phyloP scores from a whole-genome alignment of 176 grass and related monocot species.

The Saccharum spontaneum region DNA sequence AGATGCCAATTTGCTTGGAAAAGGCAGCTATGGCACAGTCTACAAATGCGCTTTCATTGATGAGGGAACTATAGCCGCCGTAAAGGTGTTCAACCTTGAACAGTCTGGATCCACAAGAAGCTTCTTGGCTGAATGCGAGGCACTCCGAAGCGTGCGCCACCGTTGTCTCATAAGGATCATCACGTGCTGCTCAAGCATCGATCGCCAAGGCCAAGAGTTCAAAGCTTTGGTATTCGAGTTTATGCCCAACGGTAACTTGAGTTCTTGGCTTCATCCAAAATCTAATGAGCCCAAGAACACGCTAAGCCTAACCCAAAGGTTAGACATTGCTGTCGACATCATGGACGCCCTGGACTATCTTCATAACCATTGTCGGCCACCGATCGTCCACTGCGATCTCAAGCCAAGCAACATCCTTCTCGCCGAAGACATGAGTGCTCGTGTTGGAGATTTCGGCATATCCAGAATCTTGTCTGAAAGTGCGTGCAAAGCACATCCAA shows the following conservation, averaged over 20 bases:
- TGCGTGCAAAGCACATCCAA: neutral
- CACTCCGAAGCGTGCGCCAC: conserved; percentile 19
- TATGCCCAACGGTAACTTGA: conserved; percentile 22
- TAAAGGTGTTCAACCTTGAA: conserved; percentile 28
- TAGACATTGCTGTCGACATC: neutral
- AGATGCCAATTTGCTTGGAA: conserved; percentile 3
- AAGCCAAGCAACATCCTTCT: conserved; percentile 58
- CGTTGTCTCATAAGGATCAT: conserved; percentile 24
- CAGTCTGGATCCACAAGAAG: conserved; percentile 8
- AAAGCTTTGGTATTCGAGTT: conserved; percentile 19
- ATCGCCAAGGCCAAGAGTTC: conserved; percentile 23
- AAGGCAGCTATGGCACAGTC: conserved; percentile 3
- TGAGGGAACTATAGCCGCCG: neutral
- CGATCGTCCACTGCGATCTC: conserved; percentile 52
- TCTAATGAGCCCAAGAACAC: neutral
- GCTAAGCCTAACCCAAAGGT: neutral
- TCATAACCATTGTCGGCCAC: neutral
- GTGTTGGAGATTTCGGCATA: conserved; percentile 42
- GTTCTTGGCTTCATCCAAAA: conserved; percentile 26
- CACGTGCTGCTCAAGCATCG: conserved; percentile 27
- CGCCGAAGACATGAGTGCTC: conserved; percentile 36
- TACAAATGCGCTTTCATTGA: neutral
- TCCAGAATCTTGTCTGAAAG: conserved; percentile 32
- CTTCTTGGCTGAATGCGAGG: conserved; percentile 28
- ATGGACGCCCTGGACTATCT: conserved; percentile 8